Conservation (phyloP, 2,329 filamentous ascomycete genomes). For the Trichoderma koningii region DNA sequence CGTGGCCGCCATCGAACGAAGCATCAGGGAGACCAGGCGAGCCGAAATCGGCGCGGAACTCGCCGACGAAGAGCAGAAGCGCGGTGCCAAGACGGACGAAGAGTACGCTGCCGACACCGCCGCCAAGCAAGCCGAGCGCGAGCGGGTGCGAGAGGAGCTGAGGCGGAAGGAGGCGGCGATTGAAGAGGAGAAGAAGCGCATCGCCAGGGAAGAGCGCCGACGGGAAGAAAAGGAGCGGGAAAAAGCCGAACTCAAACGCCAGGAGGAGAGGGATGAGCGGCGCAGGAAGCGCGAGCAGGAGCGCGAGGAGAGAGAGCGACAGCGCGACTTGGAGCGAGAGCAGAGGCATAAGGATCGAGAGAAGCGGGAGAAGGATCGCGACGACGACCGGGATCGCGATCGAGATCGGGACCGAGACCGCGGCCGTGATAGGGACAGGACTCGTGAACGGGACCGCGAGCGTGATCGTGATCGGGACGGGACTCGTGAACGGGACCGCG, state of each 20-base stretch:
- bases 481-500: constrained; percentile 37
- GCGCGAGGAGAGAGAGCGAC: constrained; percentile 56
- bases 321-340: constrained; percentile 46
- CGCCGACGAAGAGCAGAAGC: constrained; percentile 64
- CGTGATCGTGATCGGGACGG: constrained; percentile 33
- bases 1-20: constrained; percentile 65
- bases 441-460: constrained; percentile 33
- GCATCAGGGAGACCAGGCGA: constrained; percentile 67
- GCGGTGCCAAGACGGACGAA: constrained; percentile 71
- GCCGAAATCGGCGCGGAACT: constrained; percentile 70
- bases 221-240: constrained; percentile 52
- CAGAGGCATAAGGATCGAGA: constrained; percentile 45
- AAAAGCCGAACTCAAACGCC: constrained; percentile 52
- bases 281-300: constrained; percentile 55
- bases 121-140: constrained; percentile 60
- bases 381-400: constrained; percentile 37
- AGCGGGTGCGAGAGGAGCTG: constrained; percentile 62
- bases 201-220: constrained; percentile 59
- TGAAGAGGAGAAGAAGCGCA: constrained; percentile 62
- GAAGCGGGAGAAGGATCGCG: constrained; percentile 41
- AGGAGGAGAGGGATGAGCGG: constrained; percentile 54
- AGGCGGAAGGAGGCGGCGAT: constrained; percentile 60
- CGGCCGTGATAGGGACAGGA: constrained; percentile 40
- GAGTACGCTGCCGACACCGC: constrained; percentile 71
- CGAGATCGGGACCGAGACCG: constrained; percentile 41